These are phyloP conservation scores for Coemansia sp. DNA, from an alignment of 192 early-diverging fungal genomes.

Conservation along the genomic window DNA sequence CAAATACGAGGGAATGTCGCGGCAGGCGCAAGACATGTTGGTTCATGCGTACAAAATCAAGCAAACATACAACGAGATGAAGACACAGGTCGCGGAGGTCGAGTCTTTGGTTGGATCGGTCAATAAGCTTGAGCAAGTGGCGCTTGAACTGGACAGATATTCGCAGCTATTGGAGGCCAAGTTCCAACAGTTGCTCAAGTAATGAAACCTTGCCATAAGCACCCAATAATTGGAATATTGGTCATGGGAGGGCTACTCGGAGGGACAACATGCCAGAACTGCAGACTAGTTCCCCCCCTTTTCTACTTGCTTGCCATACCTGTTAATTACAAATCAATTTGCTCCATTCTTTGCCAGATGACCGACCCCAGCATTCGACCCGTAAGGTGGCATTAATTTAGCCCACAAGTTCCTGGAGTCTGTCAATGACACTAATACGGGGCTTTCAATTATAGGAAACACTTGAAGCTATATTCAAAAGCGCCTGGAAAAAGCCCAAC, in stretches of 20 bases:
- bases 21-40: conserved; percentile 48
- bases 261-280: too few species aligned
- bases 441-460: conserved; percentile 36
- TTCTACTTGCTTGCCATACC: neutral
- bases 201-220: conserved; percentile 2
- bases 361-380: too few species aligned
- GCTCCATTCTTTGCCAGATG: too few species aligned
- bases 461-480: conserved; percentile 42
- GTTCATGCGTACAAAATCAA: conserved; percentile 47
- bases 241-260: too few species aligned
- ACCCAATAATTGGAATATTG: too few species aligned
- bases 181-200: conserved; percentile 35
- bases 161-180: conserved; percentile 38
- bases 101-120: conserved; percentile 28
- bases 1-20: conserved; percentile 44
- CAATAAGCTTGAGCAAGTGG: conserved; percentile 29
- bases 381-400: neutral
- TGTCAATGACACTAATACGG: too few species aligned
- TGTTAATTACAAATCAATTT: neutral
- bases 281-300: neutral
- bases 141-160: conserved; percentile 37
- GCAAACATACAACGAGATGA: conserved; percentile 46
- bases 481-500: conserved; percentile 31
- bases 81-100: conserved; percentile 31
- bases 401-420: too few species aligned